Percentiles rank a stretch among this genome's conserved stretches.
Conservation (phyloP, 2,329 filamentous ascomycete species). For the Sporothrix sp. region DNA sequence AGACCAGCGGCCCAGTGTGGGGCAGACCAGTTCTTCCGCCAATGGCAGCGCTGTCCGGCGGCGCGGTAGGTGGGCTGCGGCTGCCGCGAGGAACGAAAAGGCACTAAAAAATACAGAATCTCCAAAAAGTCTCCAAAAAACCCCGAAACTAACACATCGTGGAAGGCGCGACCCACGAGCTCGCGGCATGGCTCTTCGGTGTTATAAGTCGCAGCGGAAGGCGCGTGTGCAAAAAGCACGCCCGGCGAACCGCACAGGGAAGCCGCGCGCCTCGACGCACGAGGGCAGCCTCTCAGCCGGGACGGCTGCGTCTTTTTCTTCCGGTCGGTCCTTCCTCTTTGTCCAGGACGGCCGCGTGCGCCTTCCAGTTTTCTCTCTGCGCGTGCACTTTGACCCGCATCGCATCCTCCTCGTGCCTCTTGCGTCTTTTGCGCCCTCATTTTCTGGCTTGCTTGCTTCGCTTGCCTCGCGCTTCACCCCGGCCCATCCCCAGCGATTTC, state of each 20-base stretch:
- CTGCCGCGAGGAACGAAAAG: neutral
- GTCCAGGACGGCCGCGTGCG: neutral
- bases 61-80: neutral
- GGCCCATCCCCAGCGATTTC: neutral
- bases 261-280: neutral
- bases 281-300: neutral
- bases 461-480: neutral
- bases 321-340: neutral
- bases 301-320: constrained; percentile 4
- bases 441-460: neutral
- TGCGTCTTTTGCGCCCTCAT: neutral
- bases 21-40: constrained; percentile 4
- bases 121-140: constrained; percentile 3
- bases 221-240: neutral
- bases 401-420: neutral
- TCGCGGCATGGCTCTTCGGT: constrained; percentile 5
- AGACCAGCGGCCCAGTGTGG: neutral
- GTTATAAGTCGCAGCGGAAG: neutral
- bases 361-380: neutral
- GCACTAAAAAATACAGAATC: neutral
- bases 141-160: neutral
- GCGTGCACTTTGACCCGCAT: neutral
- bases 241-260: neutral
- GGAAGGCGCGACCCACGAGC: neutral
- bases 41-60: neutral